A percentile compares a stretch with the other conserved stretches of the same genome.
phyloP scores from a whole-genome alignment of 2,329 filamentous ascomycete species.

The Sclerotinia trifoliorum region DNA sequence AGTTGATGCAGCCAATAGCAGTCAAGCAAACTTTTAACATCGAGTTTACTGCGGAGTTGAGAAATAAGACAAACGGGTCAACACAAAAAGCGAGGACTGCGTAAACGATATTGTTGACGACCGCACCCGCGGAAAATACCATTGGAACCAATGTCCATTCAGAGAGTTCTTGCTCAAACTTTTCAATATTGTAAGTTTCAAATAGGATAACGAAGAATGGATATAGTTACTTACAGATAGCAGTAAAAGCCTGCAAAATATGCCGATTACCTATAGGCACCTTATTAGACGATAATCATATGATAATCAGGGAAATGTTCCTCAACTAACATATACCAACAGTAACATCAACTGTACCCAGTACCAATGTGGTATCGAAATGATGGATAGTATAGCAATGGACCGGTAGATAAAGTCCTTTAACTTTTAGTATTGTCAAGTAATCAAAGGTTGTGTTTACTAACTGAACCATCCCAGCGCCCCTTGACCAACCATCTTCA shows the following conservation, averaged over 20 bases:
- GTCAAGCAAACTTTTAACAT: not conserved
- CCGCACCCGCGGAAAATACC: not conserved
- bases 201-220: not conserved
- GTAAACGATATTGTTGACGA: not conserved
- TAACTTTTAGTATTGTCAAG: not conserved
- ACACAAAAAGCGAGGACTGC: not conserved
- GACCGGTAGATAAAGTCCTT: not conserved
- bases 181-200: not conserved
- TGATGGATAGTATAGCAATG: not conserved
- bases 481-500: slow-evolving; percentile 3
- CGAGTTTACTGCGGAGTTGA: not conserved
- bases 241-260: not conserved
- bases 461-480: not conserved
- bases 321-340: not conserved
- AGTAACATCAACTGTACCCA: not conserved
- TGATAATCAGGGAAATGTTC: not conserved
- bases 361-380: not conserved
- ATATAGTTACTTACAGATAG: not conserved
- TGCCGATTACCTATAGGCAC: not conserved
- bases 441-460: not conserved
- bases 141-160: not conserved
- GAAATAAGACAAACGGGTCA: no score
- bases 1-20: not conserved
- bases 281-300: not conserved
- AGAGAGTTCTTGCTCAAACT: not conserved